These are phyloP conservation scores for Fusarium avenaceum DNA, from an alignment of 2,329 filamentous ascomycete genomes.

Conservation along the genomic window DNA sequence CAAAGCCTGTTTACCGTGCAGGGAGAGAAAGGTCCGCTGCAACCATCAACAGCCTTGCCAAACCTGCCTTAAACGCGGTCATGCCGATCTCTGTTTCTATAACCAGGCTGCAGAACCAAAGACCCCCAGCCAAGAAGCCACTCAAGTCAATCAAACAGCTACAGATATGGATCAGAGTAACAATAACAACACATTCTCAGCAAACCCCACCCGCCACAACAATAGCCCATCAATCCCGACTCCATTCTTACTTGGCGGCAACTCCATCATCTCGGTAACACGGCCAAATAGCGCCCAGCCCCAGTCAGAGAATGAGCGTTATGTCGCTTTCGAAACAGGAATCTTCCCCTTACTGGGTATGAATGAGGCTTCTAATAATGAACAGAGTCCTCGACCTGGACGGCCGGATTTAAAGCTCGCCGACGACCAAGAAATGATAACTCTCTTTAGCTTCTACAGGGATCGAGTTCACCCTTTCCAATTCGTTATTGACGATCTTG, in stretches of 20 bases:
- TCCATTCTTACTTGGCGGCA: slow-evolving; percentile 24
- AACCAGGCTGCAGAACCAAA: not conserved
- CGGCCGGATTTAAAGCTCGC: not conserved
- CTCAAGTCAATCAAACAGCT: not conserved
- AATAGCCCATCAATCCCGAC: not conserved
- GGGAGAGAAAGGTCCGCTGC: slow-evolving; percentile 34
- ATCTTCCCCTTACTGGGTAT: slow-evolving; percentile 33
- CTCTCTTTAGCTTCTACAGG: slow-evolving; percentile 34
- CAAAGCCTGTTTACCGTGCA: slow-evolving; percentile 54
- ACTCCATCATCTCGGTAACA: slow-evolving; percentile 37
- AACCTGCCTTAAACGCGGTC: slow-evolving; percentile 29
- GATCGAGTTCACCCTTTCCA: slow-evolving; percentile 35
- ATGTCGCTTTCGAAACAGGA: slow-evolving; percentile 33
- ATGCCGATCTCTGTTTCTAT: slow-evolving; percentile 27
- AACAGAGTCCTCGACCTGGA: not conserved
- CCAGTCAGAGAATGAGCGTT: slow-evolving; percentile 11
- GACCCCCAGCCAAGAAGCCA: not conserved
- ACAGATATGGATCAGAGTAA: not conserved
- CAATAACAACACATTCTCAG: accelerated
- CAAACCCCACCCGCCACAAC: not conserved
- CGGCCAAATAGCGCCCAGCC: slow-evolving; percentile 8
- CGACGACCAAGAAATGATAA: slow-evolving; percentile 29
- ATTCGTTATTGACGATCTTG: slow-evolving; percentile 31
- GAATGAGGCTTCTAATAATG: not conserved
- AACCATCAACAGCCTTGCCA: slow-evolving; percentile 32